Evolutionary conservation across 495 filamentous ascomycete genomes (phyloP), one percentile per base, ranked within the genome.

Genomic region (Hapsidospora chrysogenum): DNA sequence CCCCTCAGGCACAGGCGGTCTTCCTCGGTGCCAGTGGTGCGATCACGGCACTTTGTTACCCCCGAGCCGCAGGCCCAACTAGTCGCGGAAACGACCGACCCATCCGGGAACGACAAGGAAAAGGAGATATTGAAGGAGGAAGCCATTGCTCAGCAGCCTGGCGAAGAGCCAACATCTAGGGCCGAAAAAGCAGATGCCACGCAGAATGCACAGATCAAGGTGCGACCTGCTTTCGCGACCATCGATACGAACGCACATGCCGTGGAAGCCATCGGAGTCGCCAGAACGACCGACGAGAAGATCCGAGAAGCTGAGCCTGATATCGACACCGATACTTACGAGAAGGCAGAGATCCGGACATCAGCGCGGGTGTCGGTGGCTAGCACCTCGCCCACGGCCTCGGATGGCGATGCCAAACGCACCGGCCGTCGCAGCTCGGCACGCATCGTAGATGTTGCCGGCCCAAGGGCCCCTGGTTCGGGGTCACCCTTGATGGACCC

Each of bases 331-430:
- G 9, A 27, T 4, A 10, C 25, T 13, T 36, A 36, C 22, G 33
- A 36, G 10, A 30, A 39, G 41, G 58, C 66, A 11, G 53, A 65
- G 39, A 68, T 72, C 37, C 46, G 70, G 39, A 68, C 62, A 3
- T 68, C 65, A 1, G 66, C 66, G 17, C 51, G 68, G 21, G 49
- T 70, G n/a, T 72, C 68, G 2, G 61, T 72, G 23, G 56, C 60
- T 33, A 64, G 63, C 27, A 50, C 54, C 40, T 46, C 50, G 7
- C 62, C 63, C 1, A 60, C 63, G 2, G 58, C 61, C 5, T 45
- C 47, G 29, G 55, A 58, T 36, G 29, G 41, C 55, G 22, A 43
- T 35, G 7, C 26, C 9, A 46, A 45, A n/a, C 53, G 61, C 28
- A 56, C 68, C n/a, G 53, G 53, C 4, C 69, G 68, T 41, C 51